Base-by-base conservation (phyloP, 257 asterid species). In the Primulina eburnea region DNA sequence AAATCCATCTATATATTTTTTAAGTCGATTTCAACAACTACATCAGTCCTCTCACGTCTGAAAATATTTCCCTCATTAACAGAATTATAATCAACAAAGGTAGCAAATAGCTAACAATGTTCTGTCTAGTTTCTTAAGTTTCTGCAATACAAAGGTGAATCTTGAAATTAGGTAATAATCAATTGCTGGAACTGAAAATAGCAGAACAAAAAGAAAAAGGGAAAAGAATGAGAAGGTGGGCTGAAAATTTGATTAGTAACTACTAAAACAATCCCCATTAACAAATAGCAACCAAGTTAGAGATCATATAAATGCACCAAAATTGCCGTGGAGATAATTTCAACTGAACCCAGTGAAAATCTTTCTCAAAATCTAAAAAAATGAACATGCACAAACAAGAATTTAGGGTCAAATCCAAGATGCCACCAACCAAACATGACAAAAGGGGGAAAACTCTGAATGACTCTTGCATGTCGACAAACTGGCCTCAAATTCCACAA, bases 381-480 rank as follows among this genome's bases (percentile, higher is more conserved):
- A 53, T 24, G 52, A 73, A 74, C 86, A 87, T 75, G 83, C 82
- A 84, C 65, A 71, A 72, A 62, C 81, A 69, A 60, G 52, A 74
- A 70, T 75, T 72, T 74, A 73, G 80, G 83, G 79, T 62, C 72
- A 60, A 73, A 66, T 52, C 58, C 52, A 67, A 64, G 50, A 75
- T 64, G 73, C 66, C 64, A 71, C 74, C 76, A 57, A 33, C 56
- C 62, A 57, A 59, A 63, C 2, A 14, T 5, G 21, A 12, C 1
- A 73, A 68, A 28, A 71, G 38, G 18, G 21, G 3, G 8, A 6
- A 43, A 59, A 74, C 76, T 82, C 78, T 69, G 78, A 70, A 59
- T 29, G 66, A 35, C 67, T 38, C 63, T 57, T 84, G 92, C 92
- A 89, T 87, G 88, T 75, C 81, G 69, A 62, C 58, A 73, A 79